Base-by-base conservation (phyloP, 441 rosid genomes). In the Cnidoscolus chayamansa region DNA sequence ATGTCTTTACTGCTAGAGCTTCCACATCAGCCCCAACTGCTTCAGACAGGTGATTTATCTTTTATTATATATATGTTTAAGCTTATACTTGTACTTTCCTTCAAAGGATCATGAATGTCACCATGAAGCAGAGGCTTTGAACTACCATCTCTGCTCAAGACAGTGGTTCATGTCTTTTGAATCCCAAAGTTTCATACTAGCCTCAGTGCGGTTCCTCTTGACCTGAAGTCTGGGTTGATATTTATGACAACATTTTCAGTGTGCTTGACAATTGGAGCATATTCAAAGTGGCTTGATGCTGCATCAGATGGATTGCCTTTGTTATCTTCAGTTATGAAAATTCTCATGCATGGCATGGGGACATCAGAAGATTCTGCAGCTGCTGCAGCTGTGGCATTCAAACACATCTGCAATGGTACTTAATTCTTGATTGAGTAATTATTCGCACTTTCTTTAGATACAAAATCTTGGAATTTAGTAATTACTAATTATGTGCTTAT, bases 331-430 rank as follows among this genome's bases (percentile, higher is more conserved):
- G 87, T 95, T 60, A 87, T 93, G 77, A 84, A 81, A 73, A 83
- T 91, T 75, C 98, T 95, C 70, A 82, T 90, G 89, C 89, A 81
- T 20, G 98, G 97, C 83, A 93, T 95, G 99, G 90, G 94, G 70
- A 87, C 86, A 72, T 93, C 96, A 49, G 97, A 95, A 87, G 98
- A 95, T 82, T 91, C 96, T 53, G 99, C 98, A 25, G 99, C 99
- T 17, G 91, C 99, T 77, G 99, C 99, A 67, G 96, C 99, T 77
- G 74, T 93, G 81, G 98, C 99, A 67, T 95, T 95, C 84, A 87
- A 93, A 69, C 96, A 95, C 79, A 88, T 90, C 48, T 95, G 99
- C 82, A 92, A 89, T 80, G 99, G 98, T 95, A 91, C 9, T 15
- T 53, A 53, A 60, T 68, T 76, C 7, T 72, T 65, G 56, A 58